These are phyloP conservation scores for Thuidium tamariscinum DNA, from an alignment of 225 moss, liverwort and hornwort genomes.

Conservation along the genomic window DNA sequence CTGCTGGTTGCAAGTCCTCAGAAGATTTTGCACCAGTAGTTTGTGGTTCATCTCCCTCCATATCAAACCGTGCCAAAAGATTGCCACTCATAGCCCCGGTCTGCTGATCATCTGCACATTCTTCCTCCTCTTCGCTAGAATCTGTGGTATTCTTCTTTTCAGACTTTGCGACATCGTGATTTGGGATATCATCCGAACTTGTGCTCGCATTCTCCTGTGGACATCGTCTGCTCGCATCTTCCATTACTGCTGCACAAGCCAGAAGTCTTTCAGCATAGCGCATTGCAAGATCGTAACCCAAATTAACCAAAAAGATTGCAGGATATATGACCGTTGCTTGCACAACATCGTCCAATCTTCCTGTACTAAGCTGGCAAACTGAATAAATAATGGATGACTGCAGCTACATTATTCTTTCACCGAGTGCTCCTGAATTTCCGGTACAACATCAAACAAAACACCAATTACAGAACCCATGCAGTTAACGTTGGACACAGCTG, in stretches of 20 bases:
- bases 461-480: neutral
- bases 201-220: neutral
- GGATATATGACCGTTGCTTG: neutral
- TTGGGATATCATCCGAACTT: neutral
- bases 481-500: neutral
- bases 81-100: neutral
- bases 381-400: neutral
- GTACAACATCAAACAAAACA: neutral
- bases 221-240: neutral
- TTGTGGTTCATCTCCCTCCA: constrained; percentile 3
- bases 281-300: neutral
- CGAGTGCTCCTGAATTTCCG: neutral
- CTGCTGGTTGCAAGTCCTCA: neutral
- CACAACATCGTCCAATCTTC: neutral
- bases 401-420: neutral
- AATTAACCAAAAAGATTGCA: neutral
- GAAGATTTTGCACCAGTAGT: neutral
- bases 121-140: neutral
- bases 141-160: neutral
- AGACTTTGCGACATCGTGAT: neutral
- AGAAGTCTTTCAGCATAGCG: neutral
- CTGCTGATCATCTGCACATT: neutral
- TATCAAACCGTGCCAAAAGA: constrained; percentile 13
- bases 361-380: neutral
- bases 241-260: neutral